These are phyloP conservation scores for Penicillium waksmanii DNA, from an alignment of 495 filamentous ascomycete genomes.

Conservation along the genomic window DNA sequence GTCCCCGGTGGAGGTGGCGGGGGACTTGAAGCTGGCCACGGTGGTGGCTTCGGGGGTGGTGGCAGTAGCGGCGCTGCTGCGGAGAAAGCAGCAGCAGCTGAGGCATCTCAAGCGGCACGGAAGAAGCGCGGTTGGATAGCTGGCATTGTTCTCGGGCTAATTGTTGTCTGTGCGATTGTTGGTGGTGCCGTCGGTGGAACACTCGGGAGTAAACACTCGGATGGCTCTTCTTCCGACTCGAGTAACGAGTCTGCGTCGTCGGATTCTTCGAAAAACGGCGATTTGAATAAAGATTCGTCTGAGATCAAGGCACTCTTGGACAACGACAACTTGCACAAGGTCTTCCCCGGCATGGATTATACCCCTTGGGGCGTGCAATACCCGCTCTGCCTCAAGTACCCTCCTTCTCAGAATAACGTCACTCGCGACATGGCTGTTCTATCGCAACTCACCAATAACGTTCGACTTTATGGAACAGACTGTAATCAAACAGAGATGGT, in stretches of 20 bases:
- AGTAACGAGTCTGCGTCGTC: constrained; percentile 33
- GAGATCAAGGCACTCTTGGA: constrained; percentile 84
- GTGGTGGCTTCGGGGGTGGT: neutral
- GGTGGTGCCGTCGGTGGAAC: constrained; percentile 81
- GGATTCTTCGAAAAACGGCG: constrained; percentile 61
- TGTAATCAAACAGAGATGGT: constrained; percentile 98
- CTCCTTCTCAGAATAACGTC: constrained; percentile 89
- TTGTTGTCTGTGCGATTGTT: constrained; percentile 70
- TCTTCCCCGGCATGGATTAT: constrained; percentile 97
- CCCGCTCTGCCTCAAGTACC: constrained; percentile 77
- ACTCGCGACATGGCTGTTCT: constrained; percentile 91
- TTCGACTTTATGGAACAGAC: constrained; percentile 94
- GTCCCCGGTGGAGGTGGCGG: constrained; percentile 47
- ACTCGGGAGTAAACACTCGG: constrained; percentile 52
- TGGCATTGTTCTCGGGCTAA: constrained; percentile 58
- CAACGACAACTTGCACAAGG: constrained; percentile 81
- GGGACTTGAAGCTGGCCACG: constrained; percentile 12
- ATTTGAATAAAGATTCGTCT: constrained; percentile 70
- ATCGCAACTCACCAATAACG: constrained; percentile 84
- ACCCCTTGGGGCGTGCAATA: constrained; percentile 91
- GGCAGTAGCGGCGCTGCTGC: constrained; percentile 23
- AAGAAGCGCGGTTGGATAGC: constrained; percentile 77
- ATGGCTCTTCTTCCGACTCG: constrained; percentile 12
- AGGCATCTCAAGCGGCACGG: constrained; percentile 49
- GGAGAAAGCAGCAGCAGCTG: constrained; percentile 55